Base-by-base conservation (phyloP, 2,329 filamentous ascomycete genomes). In the Claviceps spartinae region DNA sequence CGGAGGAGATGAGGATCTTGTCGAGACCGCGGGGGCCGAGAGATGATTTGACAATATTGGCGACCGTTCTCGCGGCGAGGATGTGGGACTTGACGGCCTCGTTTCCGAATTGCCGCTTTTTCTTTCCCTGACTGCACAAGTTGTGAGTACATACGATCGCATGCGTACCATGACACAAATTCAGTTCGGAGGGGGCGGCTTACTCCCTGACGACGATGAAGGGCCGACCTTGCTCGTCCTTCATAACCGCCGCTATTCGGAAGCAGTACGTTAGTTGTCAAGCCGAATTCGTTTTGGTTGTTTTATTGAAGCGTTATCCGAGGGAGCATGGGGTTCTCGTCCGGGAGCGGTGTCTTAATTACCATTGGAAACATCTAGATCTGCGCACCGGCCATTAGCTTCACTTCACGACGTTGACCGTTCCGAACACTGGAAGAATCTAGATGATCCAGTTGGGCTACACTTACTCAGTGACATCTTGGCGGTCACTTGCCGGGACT, bases 161-260 rank as follows among this genome's bases (percentile, higher is more conserved):
- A 13, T 9, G 30, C 30, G 8, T 34, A 34, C 4, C 9, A 34
- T 34, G 30, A 11, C 30, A 34, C 9, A 11, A 34, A 34, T 34
- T 34, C 30, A 34, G 9, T 34, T 34, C 30, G 46, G 38, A 49
- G 79, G 86, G 62, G 2, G 47, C 16, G 16, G 24, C 53, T 46
- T 79, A 95, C 88, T 98, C 93, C 83, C 93, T 81, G 62, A 98
- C 93, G 58, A 98, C 85, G 67, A 98, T 98, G 71, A 98, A 98
- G 41, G 93, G 93, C 66, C 93, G 82, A 56, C 93, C 93, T 69
- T 93, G 84, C 74, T 98, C 93, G 78, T 98, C 93, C 76, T 95
- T 95, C 77, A 96, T 82, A 70, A 98, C 73, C 67, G 77, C 67
- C 65, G 81, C 81, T 85, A 54, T 58, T 58, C 49, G 57, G 58